phyloP scores from a whole-genome alignment of 73 alveolate genomes.

The Halteria grandinella region DNA sequence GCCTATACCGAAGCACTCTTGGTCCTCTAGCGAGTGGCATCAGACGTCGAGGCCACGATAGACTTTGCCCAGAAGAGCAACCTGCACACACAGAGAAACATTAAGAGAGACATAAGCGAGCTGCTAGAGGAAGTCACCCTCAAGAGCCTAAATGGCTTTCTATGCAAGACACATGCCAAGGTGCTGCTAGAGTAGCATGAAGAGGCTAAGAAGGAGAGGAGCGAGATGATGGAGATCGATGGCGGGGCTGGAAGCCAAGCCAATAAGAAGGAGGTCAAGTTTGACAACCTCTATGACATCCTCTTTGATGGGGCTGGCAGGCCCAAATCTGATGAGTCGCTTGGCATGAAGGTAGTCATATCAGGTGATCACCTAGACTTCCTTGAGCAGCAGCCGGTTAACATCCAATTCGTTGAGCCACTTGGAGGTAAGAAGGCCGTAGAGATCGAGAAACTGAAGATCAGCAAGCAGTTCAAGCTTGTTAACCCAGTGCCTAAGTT shows the following conservation, averaged over 20 bases:
- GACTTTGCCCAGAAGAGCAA: constrained; percentile 54
- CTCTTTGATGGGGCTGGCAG: constrained; percentile 24
- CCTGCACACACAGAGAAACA: constrained; percentile 34
- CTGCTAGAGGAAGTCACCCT: constrained; percentile 15
- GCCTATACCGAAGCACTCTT: constrained; percentile 37
- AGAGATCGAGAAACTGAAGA: constrained; percentile 39
- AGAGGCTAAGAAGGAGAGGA: constrained; percentile 1
- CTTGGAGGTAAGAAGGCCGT: constrained; percentile 39
- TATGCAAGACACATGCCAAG: constrained; percentile 42
- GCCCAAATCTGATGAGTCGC: constrained; percentile 5
- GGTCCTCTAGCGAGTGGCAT: constrained; percentile 28
- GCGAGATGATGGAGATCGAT: constrained; percentile 14
- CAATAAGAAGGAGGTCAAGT: constrained; percentile 25
- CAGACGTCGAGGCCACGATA: constrained; percentile 27
- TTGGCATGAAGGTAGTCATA: constrained; percentile 9
- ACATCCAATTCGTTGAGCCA: neutral
- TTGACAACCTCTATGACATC: constrained; percentile 36
- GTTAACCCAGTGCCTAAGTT: constrained; percentile 67
- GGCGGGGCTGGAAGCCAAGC: no score
- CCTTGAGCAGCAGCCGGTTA: constrained; percentile 46
- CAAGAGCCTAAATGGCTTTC: neutral
- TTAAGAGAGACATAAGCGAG: constrained; percentile 23
- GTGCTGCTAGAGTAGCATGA: neutral
- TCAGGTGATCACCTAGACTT: constrained; percentile 48
- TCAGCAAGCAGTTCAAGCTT: constrained; percentile 60